Conservation (phyloP, 1,284 basidiomycete species). For the Phlebopus sp. region DNA sequence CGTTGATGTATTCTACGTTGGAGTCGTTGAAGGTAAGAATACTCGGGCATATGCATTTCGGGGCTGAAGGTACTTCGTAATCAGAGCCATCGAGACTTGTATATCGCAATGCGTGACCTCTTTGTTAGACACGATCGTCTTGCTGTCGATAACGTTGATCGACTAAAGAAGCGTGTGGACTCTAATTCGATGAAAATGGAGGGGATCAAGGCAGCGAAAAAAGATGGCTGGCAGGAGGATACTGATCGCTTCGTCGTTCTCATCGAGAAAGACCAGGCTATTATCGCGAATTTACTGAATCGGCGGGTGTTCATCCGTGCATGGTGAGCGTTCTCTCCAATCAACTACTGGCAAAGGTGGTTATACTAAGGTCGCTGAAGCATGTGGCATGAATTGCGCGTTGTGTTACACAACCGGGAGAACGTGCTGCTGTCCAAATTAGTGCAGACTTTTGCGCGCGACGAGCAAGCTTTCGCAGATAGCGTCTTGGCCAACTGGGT, state of each 20-base stretch:
- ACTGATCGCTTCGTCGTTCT: slow-evolving; percentile 66
- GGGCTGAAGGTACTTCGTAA: slow-evolving; percentile 16
- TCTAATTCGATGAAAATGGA: slow-evolving; percentile 73
- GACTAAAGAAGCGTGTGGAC: slow-evolving; percentile 82
- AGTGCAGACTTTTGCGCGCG: slow-evolving; percentile 67
- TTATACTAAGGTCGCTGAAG: slow-evolving; percentile 38
- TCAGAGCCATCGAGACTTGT: slow-evolving; percentile 83
- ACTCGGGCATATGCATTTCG: neutral
- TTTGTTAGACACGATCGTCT: slow-evolving; percentile 81
- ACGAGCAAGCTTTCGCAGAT: slow-evolving; percentile 67
- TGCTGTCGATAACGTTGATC: slow-evolving; percentile 82
- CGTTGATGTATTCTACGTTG: slow-evolving; percentile 61
- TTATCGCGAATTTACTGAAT: slow-evolving; percentile 66
- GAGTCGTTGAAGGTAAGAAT: slow-evolving; percentile 68
- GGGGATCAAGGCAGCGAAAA: slow-evolving; percentile 60
- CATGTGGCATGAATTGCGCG: slow-evolving; percentile 89
- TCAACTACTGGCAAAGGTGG: neutral
- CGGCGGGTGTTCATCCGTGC: slow-evolving; percentile 82
- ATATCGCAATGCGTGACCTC: slow-evolving; percentile 80
- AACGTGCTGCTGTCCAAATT: slow-evolving; percentile 76
- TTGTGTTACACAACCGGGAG: slow-evolving; percentile 85
- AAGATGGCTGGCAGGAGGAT: slow-evolving; percentile 81
- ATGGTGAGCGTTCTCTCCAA: slow-evolving; percentile 48
- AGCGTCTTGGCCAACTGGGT: slow-evolving; percentile 69
- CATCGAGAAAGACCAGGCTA: slow-evolving; percentile 76